Evolutionary conservation across 2,329 filamentous ascomycete genomes (phyloP).

Genomic region (Sporothrix dimorphospora): DNA sequence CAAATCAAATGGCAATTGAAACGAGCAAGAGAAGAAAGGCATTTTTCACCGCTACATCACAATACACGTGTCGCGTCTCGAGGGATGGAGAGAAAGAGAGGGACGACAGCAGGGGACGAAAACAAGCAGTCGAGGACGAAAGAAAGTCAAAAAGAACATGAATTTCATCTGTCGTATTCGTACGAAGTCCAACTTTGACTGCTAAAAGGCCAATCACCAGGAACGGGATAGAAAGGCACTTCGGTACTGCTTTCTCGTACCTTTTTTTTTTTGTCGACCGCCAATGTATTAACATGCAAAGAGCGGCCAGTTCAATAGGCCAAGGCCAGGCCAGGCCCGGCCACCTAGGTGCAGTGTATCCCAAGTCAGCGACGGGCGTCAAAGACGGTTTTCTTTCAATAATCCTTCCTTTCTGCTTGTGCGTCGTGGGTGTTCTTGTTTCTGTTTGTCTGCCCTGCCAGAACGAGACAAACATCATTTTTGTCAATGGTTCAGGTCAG

Average conservation of each 20-base stretch:
- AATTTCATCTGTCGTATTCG: background rate
- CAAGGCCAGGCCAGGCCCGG: background rate
- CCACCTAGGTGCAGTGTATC: background rate
- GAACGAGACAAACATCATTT: background rate
- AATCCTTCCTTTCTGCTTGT: background rate
- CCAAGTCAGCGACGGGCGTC: background rate
- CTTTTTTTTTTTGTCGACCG: background rate
- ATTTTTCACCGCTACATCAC: slow-evolving; percentile 14
- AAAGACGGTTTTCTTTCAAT: background rate
- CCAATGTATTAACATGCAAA: slow-evolving; percentile 5
- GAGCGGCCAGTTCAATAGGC: slow-evolving; percentile 6
- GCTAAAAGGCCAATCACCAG: background rate
- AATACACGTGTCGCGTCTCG: slow-evolving; percentile 18
- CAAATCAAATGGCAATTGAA: slow-evolving; percentile 16
- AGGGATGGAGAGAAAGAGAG: slow-evolving; percentile 9
- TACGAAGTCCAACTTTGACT: background rate
- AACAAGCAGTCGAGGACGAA: background rate
- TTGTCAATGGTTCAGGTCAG: background rate
- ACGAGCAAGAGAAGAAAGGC: slow-evolving; percentile 2
- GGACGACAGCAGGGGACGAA: background rate
- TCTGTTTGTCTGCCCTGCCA: background rate
- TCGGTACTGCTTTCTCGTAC: background rate
- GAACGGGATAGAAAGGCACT: background rate
- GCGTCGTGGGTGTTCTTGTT: background rate
- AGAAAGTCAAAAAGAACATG: background rate